Conservation (phyloP, 2,329 filamentous ascomycete genomes). For the Mycosphaerella arachidis region DNA sequence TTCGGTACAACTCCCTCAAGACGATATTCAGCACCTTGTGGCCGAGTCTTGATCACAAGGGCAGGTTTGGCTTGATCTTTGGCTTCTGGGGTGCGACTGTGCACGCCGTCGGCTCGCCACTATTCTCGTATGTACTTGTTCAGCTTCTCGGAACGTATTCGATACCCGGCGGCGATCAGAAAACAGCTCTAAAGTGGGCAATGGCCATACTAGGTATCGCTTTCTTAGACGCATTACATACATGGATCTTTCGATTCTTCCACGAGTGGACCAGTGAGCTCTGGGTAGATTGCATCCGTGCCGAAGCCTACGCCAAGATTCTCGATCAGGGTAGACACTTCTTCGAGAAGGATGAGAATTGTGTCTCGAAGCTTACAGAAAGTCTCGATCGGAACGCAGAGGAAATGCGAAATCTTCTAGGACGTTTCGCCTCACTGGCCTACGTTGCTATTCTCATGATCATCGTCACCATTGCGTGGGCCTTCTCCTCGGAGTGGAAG, state of each 20-base stretch:
- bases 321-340: conserved; percentile 72
- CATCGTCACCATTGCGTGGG: conserved; percentile 66
- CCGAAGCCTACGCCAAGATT: conserved; percentile 63
- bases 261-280: conserved; percentile 67
- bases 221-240: conserved; percentile 59
- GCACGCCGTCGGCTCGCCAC: conserved; percentile 64
- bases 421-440: conserved; percentile 68
- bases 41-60: conserved; percentile 54
- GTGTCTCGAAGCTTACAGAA: conserved; percentile 59
- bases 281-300: conserved; percentile 72
- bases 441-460: conserved; percentile 66
- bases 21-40: conserved; percentile 66
- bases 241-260: conserved; percentile 64
- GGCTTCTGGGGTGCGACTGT: conserved; percentile 60
- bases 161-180: conserved; percentile 45
- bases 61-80: conserved; percentile 53
- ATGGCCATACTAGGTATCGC: conserved; percentile 66
- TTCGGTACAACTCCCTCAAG: conserved; percentile 34
- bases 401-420: conserved; percentile 78
- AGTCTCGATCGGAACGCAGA: conserved; percentile 78
- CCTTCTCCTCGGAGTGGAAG: conserved; percentile 70
- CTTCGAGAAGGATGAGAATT: conserved; percentile 69
- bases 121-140: conserved; percentile 72
- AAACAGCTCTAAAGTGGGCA: conserved; percentile 60
- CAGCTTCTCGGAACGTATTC: conserved; percentile 69